Base-by-base conservation (phyloP, 768 basidiomycete species). In the Rhodotorula taiwanensis region DNA sequence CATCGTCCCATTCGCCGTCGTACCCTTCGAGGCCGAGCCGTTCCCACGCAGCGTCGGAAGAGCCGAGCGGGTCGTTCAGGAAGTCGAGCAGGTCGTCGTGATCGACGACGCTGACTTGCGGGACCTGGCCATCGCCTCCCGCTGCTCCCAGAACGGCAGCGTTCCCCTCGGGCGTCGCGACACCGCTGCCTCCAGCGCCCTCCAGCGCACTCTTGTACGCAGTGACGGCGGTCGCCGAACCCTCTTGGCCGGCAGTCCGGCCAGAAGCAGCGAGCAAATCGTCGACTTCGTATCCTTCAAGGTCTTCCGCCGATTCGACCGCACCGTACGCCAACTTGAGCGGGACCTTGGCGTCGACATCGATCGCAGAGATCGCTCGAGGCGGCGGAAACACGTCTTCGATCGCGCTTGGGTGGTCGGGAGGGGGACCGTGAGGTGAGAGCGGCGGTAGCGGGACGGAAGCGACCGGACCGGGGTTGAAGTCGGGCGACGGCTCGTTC, bases 331-430 rank as follows among this genome's bases (percentile, higher is more conserved):
- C 89, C 27, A 91, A 28, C 8, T 66, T 79, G 78, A 91, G 89
- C 49, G 87, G 48, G 16, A 48, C 56, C 10, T 49, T 39, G 31
- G 55, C 55, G 39, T 66, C 62, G 41, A 44, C 23, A 53, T 57
- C 67, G 57, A 64, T 69, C 42, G 70, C 48, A 8, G 51, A 52
- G 31, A 70, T 43, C 31, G 64, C 57, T 7, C 91, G 88, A 31
- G 86, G 81, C 1, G 95, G 95, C 30, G 95, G 95, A 79, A 99
- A 98, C 18, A 95, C 89, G 69, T 98, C 95, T 13, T 84, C 83
- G 72, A 58, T 39, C 16, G 10, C 36, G 10, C 21, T 14, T 6
- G 30, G 25, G 20, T 31, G 41, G 27, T 44, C 58, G 4, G 41
- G 49, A 2, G 23, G 44, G 15, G 55, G 57, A 39, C 28, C 49